phyloP scores from a whole-genome alignment of 2,329 filamentous ascomycete genomes.

The Talaromyces funiculosus region DNA sequence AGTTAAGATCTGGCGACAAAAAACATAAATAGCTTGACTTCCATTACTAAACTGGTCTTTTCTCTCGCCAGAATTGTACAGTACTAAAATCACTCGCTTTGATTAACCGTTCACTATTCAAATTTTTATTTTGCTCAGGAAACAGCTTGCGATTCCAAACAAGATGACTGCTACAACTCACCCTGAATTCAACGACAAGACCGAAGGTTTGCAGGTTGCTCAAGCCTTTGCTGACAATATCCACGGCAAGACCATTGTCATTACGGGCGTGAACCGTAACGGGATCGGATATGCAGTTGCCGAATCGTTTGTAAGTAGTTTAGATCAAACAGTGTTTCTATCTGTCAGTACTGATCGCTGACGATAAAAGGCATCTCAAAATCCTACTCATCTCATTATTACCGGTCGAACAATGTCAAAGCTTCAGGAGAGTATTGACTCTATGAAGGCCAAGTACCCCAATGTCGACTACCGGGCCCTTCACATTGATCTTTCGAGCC shows the following conservation, averaged over 20 bases:
- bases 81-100: too few species aligned
- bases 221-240: conserved; percentile 31
- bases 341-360: neutral
- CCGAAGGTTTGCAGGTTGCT: conserved; percentile 38
- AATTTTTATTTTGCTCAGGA: too few species aligned
- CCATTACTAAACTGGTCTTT: neutral
- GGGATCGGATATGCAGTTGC: conserved; percentile 9
- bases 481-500: conserved; percentile 31
- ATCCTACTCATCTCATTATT: conserved; percentile 13
- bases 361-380: conserved; percentile 18
- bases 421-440: conserved; percentile 12
- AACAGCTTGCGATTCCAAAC: conserved; percentile 15
- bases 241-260: conserved; percentile 25
- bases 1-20: neutral
- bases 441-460: conserved; percentile 14
- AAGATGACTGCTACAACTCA: conserved; percentile 21
- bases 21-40: neutral
- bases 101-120: neutral
- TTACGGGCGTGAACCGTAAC: conserved; percentile 1
- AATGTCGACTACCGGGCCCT: conserved; percentile 20
- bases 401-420: conserved; percentile 14
- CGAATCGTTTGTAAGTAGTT: conserved; percentile 10
- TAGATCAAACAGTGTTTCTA: neutral
- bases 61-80: neutral
- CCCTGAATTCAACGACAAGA: conserved; percentile 30